These are phyloP conservation scores for Xylaria sp. DNA, from an alignment of 2,329 filamentous ascomycete species.

Conservation along the genomic window DNA sequence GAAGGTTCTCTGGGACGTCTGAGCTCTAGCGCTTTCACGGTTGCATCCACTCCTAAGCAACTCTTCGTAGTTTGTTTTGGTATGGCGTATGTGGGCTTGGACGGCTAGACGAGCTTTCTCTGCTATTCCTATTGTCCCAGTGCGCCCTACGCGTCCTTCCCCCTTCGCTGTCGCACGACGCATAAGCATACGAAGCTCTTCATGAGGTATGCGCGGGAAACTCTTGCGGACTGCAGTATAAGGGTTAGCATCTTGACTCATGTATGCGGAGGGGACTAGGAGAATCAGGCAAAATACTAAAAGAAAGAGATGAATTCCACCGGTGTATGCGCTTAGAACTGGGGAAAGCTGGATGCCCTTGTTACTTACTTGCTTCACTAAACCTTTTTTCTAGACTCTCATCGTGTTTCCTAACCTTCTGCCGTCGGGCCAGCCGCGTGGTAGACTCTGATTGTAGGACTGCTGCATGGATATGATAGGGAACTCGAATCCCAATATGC, in stretches of 20 bases:
- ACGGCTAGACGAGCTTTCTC: constrained; percentile 26
- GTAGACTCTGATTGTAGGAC: constrained; percentile 6
- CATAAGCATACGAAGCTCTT: constrained; percentile 3
- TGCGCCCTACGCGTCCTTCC: constrained; percentile 31
- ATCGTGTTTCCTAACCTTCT: constrained; percentile 19
- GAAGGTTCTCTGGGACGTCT: background rate
- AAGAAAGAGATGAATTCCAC: background rate
- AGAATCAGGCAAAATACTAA: background rate
- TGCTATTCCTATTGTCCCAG: constrained; percentile 8
- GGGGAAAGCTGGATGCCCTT: background rate
- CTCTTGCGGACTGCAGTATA: constrained; percentile 8
- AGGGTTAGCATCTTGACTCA: background rate
- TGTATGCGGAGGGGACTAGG: background rate
- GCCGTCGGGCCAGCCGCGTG: constrained; percentile 4
- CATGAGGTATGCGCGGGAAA: constrained; percentile 29
- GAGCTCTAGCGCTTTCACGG: constrained; percentile 18
- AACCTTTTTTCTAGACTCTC: constrained; percentile 20
- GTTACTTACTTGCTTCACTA: constrained; percentile 27
- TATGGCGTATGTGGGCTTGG: constrained; percentile 33
- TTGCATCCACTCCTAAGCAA: constrained; percentile 13
- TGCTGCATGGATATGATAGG: constrained; percentile 7
- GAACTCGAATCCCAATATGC: constrained; percentile 33
- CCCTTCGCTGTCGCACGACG: constrained; percentile 27
- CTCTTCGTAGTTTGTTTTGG: constrained; percentile 28
- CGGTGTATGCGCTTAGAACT: no score